Base-by-base conservation (phyloP, 352 stramenopile genomes). In the Globisporangium irregulare region DNA sequence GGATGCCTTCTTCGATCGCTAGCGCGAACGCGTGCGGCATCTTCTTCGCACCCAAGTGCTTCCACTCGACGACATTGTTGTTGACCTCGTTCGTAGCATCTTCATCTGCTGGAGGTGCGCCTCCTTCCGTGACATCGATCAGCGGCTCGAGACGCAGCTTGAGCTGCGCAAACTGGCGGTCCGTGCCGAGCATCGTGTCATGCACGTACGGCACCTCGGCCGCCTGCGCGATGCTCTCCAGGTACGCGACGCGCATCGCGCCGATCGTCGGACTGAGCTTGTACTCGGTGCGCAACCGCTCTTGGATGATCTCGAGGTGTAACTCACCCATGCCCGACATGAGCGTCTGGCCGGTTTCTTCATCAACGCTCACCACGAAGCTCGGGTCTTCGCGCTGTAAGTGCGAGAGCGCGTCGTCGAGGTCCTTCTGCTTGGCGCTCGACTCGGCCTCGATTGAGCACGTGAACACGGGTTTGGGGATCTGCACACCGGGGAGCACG, bases 331-430 rank as follows among this genome's bases (percentile, higher is more conserved):
- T 92, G 29, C 98, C 98, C 69, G 87, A 98, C 67, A 99, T 95
- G 67, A 99, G 96, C 54, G 97, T 99, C 85, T 99, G 94, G 32
- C 98, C 98, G 8, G 92, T 99, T 69, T 99, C 96, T 6, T 91
- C 77, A 77, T 99, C 97, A 27, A 98, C 85, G 43, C 87, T 89
- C 2, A 99, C 94, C 36, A 97, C 82, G 63, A 99, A 97, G 57
- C 96, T 99, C 15, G 98, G 98, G 82, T 99, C 98, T 77, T 99
- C 95, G 5, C 82, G 80, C 72, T 94, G 84, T 50, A 94, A 64
- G 54, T 84, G 72, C 34, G 79, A 69, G 3, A 98, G 73, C 29
- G 92, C 93, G 14, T 91, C 77, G 32, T 93, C 91, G 6, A 99
- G 78, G 48, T 93, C 84, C 64, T 91, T 85, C 66, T 98, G 84